These are phyloP conservation scores for Geranomyces variabilis DNA, from an alignment of 192 early-diverging fungal species.

Conservation along the genomic window DNA sequence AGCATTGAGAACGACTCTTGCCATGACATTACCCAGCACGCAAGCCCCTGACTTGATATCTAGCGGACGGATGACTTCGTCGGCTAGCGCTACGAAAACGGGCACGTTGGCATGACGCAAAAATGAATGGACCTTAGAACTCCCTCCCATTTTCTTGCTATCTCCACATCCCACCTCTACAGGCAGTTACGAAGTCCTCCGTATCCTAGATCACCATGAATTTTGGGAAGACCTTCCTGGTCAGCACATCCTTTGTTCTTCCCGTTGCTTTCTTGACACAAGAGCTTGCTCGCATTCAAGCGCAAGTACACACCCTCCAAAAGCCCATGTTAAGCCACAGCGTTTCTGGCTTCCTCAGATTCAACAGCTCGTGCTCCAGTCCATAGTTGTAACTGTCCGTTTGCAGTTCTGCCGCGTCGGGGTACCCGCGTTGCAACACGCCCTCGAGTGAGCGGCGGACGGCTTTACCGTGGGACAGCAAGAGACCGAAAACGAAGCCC, in stretches of 20 bases:
- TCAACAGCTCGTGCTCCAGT: conserved; percentile 42
- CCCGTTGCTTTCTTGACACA: too few relatives aligned
- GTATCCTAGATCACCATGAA: conserved; percentile 25
- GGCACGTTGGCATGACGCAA: neutral
- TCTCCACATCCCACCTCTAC: conserved; percentile 10
- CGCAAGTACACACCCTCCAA: conserved; percentile 41
- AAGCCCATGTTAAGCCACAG: conserved; percentile 50
- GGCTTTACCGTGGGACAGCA: too few relatives aligned
- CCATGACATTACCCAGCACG: conserved; percentile 3
- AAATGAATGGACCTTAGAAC: neutral
- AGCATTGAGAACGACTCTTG: neutral
- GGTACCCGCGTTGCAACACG: too few relatives aligned
- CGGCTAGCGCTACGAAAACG: conserved; percentile 10
- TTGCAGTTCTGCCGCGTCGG: too few relatives aligned
- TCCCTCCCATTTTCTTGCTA: too few relatives aligned
- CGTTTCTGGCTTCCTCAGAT: conserved; percentile 18
- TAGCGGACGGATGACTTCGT: neutral
- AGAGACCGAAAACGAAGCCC: too few relatives aligned
- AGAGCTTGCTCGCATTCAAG: too few relatives aligned
- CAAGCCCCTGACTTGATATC: neutral
- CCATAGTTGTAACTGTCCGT: conserved; percentile 32
- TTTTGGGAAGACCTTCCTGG: too few relatives aligned
- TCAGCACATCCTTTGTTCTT: too few relatives aligned
- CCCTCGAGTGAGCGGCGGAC: too few relatives aligned
- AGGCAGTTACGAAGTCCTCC: conserved; percentile 26